A percentile compares a stretch with the other conserved stretches of the same genome.
phyloP scores from a whole-genome alignment of 768 basidiomycete genomes.

The Kwoniella heveanensis region DNA sequence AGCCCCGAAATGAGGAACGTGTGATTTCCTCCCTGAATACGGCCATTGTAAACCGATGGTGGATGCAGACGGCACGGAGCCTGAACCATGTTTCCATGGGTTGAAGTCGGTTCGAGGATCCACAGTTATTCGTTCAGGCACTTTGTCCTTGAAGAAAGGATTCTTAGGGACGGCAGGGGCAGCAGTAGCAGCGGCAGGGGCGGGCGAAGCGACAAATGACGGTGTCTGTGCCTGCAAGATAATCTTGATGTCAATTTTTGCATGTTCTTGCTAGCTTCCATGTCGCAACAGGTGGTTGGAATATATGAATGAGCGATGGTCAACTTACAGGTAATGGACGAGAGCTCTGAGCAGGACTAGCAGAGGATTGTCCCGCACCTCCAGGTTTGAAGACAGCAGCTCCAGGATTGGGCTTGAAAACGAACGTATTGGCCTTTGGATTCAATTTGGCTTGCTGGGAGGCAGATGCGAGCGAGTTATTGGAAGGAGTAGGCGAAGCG shows the following conservation, averaged over 20 bases:
- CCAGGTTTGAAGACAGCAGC: conserved; percentile 71
- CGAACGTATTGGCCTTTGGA: conserved; percentile 72
- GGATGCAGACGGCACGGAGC: conserved; percentile 73
- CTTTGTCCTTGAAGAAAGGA: conserved; percentile 84
- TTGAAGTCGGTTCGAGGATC: conserved; percentile 97
- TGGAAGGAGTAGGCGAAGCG: conserved; percentile 52
- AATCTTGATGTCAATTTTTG: no score
- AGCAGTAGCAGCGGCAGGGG: conserved; percentile 44
- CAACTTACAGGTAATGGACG: conserved; percentile 13
- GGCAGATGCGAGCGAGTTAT: conserved; percentile 41
- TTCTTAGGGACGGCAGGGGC: conserved; percentile 57
- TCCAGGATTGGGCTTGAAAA: conserved; percentile 85
- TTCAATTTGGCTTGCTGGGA: conserved; percentile 66
- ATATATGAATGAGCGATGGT: no score
- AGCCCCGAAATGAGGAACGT: conserved; percentile 67
- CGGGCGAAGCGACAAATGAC: conserved; percentile 17
- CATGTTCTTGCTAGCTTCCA: no score
- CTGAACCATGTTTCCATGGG: conserved; percentile 85
- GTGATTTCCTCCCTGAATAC: conserved; percentile 84
- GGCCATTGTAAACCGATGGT: conserved; percentile 77
- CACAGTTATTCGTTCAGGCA: conserved; percentile 69
- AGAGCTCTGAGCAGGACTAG: conserved; percentile 29
- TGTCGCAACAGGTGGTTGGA: no score
- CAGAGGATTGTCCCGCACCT: conserved; percentile 29
- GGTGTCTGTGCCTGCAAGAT: background rate